Evolutionary conservation across 306 rosid species (phyloP), one percentile per base, ranked within the genome.

Genomic region (Arachis hypogaea): DNA sequence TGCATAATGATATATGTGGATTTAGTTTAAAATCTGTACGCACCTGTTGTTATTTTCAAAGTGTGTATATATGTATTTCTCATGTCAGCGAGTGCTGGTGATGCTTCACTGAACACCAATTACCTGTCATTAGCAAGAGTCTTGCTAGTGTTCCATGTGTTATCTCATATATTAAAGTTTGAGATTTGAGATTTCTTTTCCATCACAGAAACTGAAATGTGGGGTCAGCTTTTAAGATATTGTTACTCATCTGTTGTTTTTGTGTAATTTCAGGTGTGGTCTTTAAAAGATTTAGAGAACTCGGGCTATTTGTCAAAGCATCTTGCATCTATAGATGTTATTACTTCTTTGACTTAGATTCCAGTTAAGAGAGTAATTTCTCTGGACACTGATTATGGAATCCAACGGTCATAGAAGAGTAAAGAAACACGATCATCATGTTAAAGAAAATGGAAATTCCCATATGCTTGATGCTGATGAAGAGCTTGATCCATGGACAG

Each of bases 401-500:
- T 78, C 88, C 78, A 86, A 87, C 50, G 92, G 90, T 73, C 87
- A 84, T 49, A 82, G 74, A 72, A 89, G 87, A 86, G 86, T 63
- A 55, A 82, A 71, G 84, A 85, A 84, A 83, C 79, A 71, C 66
- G 92, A 88, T 61, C 44, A 22, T 82, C 46, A 3, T 66, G 75
- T 81, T 69, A 83, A 87, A 73, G 88, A 78, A 88, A 95, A 92
- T 66, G 99, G 97, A 33, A 84, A 78, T 71, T 71, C n/a, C 63
- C 85, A 82, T 82, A 72, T 69, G 47, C 80, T 79, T 43, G 78
- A 73, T 78, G 49, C 69, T 70, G 85, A 86, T 9, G 99, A 92
- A 60, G 99, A 92, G 11, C 81, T 82, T 75, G 99, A 95, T 88
- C 99, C 99, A n/a, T 95, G 99, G 99, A 95, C 99, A 59, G 99